Base-by-base conservation (phyloP, 1,284 basidiomycete species). In the Waitea zeae region DNA sequence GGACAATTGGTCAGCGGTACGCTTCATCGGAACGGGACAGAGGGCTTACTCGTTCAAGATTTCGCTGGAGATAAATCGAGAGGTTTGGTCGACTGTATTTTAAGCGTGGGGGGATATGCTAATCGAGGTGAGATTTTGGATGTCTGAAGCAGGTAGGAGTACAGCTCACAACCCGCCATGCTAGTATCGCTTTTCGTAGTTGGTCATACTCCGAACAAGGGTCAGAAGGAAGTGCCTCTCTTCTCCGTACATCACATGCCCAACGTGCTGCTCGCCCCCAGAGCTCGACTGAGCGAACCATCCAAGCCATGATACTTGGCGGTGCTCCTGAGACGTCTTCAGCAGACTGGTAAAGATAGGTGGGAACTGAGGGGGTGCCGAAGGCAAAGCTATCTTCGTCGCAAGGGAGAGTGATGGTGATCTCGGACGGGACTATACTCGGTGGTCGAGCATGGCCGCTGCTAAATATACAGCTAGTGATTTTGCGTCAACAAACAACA, bases 371-470 rank as follows among this genome's bases (percentile, higher is more conserved):
- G n/a, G 34, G 34, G 3, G 22, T 27, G 6, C 34, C 34, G 18
- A 35, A 35, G 24, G 34, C 34, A 19, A 35, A 35, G 26, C 34
- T 35, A 27, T 35, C 34, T 29, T 35, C 34, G 19, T 35, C 34
- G 34, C 34, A 35, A 17, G 34, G 34, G 19, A 35, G 24, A 26
- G 24, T 22, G 11, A 27, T 17, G n/a, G 19, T 17, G 13, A 35
- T 24, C 17, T 35, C 34, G 19, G 19, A 22, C 24, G 34, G 14
- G 18, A 28, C 14, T 12, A 35, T 35, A n/a, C 19, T 19, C 3
- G 34, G 29, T 12, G 34, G 34, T 17, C 34, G 34, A 27, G 24
- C 7, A 9, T 17, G 24, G 34, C 34, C 34, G 19, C 34, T 29
- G 24, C 34, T 29, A 12, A n/a, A 26, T 26, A 20, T 20, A 12